Evolutionary conservation across 2,329 filamentous ascomycete species (phyloP).

Genomic region (Cercospora sp.): DNA sequence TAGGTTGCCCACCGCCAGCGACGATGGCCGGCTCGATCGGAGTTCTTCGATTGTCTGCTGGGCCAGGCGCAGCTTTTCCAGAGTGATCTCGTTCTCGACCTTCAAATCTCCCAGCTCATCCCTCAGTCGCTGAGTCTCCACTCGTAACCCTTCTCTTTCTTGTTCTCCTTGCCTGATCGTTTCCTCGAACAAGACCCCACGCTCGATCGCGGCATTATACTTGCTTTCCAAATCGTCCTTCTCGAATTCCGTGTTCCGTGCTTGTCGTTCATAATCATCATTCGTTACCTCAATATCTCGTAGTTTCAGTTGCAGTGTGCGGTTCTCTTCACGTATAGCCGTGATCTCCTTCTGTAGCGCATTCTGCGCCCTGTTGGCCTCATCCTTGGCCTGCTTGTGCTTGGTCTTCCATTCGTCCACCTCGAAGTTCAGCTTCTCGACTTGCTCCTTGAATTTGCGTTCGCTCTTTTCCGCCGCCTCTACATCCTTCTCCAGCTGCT

Average conservation of each 20-base stretch:
- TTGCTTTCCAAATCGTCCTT: conserved; percentile 95
- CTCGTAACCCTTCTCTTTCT: conserved; percentile 83
- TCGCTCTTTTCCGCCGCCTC: conserved; percentile 94
- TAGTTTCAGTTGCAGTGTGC: conserved; percentile 77
- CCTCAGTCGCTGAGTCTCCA: conserved; percentile 84
- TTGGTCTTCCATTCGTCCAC: conserved; percentile 99
- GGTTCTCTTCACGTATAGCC: conserved; percentile 77
- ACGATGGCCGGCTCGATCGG: conserved; percentile 53
- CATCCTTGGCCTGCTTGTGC: conserved; percentile 90
- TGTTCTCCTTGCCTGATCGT: conserved; percentile 89
- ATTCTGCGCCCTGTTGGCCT: conserved; percentile 82
- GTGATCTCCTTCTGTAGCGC: conserved; percentile 94
- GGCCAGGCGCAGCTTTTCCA: conserved; percentile 84
- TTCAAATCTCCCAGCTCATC: conserved; percentile 91
- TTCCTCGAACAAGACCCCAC: conserved; percentile 89
- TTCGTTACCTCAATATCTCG: conserved; percentile 97
- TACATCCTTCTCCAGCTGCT: conserved; percentile 92
- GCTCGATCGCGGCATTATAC: conserved; percentile 91
- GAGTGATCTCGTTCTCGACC: conserved; percentile 90
- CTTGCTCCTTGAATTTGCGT: conserved; percentile 79
- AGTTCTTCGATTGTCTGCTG: conserved; percentile 54
- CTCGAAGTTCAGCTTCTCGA: conserved; percentile 80
- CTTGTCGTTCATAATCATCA: conserved; percentile 96
- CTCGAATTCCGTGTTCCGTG: conserved; percentile 82
- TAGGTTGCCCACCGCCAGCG: conserved; percentile 49